Conservation (phyloP, 1,284 basidiomycete genomes). For the Marasmius oreades region DNA sequence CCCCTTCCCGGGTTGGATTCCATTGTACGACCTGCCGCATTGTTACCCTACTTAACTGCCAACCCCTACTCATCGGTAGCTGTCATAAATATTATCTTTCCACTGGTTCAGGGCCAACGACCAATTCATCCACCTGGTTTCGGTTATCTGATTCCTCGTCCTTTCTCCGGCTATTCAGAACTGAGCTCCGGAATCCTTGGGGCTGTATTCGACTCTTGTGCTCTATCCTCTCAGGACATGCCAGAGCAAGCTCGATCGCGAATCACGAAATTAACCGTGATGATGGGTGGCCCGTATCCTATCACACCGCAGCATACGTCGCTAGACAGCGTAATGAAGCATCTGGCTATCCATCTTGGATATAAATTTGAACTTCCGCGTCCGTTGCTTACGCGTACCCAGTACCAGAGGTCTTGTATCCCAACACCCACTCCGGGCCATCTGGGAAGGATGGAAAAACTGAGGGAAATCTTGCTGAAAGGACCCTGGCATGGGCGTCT, state of each 20-base stretch:
- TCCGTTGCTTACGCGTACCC: constrained; percentile 55
- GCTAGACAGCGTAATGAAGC: constrained; percentile 9
- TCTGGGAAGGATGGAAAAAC: constrained; percentile 59
- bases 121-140: constrained; percentile 80
- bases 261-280: constrained; percentile 80
- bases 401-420: constrained; percentile 73
- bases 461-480: constrained; percentile 44
- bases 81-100: constrained; percentile 75
- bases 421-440: constrained; percentile 82
- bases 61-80: constrained; percentile 67
- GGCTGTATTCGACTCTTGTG: constrained; percentile 81
- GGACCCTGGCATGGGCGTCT: constrained; percentile 56
- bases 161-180: constrained; percentile 41
- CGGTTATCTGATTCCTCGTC: constrained; percentile 90
- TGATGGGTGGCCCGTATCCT: constrained; percentile 85
- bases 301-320: constrained; percentile 12
- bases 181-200: constrained; percentile 64
- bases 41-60: constrained; percentile 44
- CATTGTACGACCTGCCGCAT: constrained; percentile 39
- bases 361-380: constrained; percentile 46
- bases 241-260: constrained; percentile 22
- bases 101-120: constrained; percentile 35
- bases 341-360: constrained; percentile 28
- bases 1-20: constrained; percentile 65
- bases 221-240: constrained; percentile 67